Evolutionary conservation across 495 filamentous ascomycete genomes (phyloP).

Genomic region (Paragyromitra xinjiangensis): DNA sequence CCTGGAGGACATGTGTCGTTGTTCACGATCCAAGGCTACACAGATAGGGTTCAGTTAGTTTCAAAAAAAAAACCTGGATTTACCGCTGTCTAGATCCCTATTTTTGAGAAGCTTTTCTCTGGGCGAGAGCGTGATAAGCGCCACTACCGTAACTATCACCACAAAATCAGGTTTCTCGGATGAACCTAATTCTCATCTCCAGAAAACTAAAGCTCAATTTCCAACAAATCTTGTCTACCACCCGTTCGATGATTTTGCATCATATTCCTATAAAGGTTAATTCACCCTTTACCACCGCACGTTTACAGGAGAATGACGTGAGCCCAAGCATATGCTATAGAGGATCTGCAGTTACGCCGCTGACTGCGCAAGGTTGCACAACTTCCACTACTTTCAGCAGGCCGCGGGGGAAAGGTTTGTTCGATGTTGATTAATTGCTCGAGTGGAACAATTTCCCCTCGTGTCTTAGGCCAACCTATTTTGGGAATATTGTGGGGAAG

Average conservation of each 20-base stretch:
- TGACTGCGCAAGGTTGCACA: slow-evolving; percentile 7
- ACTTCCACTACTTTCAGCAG: not conserved
- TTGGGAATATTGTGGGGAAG: slow-evolving; percentile 31
- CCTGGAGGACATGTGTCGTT: slow-evolving; percentile 5
- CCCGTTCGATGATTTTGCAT: slow-evolving; percentile 11
- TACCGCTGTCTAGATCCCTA: not conserved
- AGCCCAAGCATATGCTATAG: slow-evolving; percentile 12
- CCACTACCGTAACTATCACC: slow-evolving; percentile 16
- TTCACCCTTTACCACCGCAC: not conserved
- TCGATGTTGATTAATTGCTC: slow-evolving; percentile 23
- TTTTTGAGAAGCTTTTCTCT: not conserved
- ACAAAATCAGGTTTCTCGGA: slow-evolving; percentile 25
- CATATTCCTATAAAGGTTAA: slow-evolving; percentile 19
- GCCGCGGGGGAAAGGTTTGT: slow-evolving; percentile 5
- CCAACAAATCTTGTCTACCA: slow-evolving; percentile 12
- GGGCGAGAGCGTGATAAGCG: slow-evolving; percentile 6
- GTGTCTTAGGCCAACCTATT: slow-evolving; percentile 3
- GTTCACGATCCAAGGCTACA: slow-evolving; percentile 24
- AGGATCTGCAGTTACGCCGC: not conserved
- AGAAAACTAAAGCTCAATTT: slow-evolving; percentile 7
- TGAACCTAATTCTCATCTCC: slow-evolving; percentile 16
- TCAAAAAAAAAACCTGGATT: slow-evolving; percentile 19
- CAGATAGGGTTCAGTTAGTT: slow-evolving; percentile 15
- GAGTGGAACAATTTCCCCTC: slow-evolving; percentile 5
- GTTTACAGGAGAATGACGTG: slow-evolving; percentile 36